Percentiles rank a stretch among this genome's conserved stretches.
phyloP scores from a whole-genome alignment of 148 eudicot species.

The Agrostemma githago region DNA sequence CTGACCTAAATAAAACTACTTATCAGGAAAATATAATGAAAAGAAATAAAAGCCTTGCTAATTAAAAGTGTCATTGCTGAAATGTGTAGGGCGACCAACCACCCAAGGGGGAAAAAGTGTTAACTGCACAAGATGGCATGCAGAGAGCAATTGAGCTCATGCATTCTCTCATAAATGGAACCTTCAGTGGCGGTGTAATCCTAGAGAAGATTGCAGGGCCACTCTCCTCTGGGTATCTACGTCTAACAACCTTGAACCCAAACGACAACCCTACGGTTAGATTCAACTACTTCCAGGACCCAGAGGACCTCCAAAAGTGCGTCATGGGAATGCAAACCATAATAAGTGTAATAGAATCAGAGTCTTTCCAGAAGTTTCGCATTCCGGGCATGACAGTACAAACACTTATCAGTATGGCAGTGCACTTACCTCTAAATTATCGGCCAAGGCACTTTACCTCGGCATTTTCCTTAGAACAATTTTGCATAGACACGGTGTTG shows the following conservation, averaged over 20 bases:
- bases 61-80: background rate
- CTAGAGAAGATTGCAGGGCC: slow-evolving; percentile 56
- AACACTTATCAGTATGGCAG: slow-evolving; percentile 35
- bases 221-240: slow-evolving; percentile 43
- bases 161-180: slow-evolving; percentile 40
- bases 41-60: no score
- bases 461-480: slow-evolving; percentile 40
- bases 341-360: slow-evolving; percentile 42
- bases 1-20: background rate
- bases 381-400: slow-evolving; percentile 40
- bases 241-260: slow-evolving; percentile 39
- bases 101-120: slow-evolving; percentile 4
- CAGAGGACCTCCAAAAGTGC: slow-evolving; percentile 48
- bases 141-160: slow-evolving; percentile 31
- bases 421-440: slow-evolving; percentile 38
- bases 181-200: slow-evolving; percentile 38
- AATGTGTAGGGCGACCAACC: slow-evolving; percentile 23
- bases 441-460: slow-evolving; percentile 34
- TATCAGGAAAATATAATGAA: no score
- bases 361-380: slow-evolving; percentile 38
- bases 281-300: slow-evolving; percentile 64
- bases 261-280: slow-evolving; percentile 54
- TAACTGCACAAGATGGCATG: slow-evolving; percentile 26
- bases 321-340: slow-evolving; percentile 55
- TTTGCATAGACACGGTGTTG: slow-evolving; percentile 64